Percentiles rank a stretch among this genome's conserved stretches.
These are phyloP conservation scores for Citrus sp. DNA, from an alignment of 345 rosid species.

Conservation along the genomic window DNA sequence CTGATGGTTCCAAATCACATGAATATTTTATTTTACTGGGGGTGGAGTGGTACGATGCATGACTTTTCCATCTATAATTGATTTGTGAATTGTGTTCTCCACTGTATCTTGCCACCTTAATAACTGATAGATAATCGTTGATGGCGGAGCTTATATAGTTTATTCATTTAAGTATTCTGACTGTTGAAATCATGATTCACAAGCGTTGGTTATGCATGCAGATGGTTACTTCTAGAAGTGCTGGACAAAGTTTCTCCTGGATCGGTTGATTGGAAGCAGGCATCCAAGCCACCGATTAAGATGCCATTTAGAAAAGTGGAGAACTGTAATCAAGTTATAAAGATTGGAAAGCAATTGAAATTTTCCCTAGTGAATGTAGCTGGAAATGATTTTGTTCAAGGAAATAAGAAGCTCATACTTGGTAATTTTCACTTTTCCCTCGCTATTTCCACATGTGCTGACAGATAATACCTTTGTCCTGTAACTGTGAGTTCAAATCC, in stretches of 20 bases:
- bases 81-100: not conserved
- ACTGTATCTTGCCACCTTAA: not conserved
- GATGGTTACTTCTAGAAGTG: conserved; percentile 90
- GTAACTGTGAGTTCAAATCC: not conserved
- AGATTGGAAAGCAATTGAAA: conserved; percentile 68
- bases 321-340: conserved; percentile 89
- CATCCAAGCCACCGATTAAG: conserved; percentile 90
- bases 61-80: not conserved
- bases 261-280: conserved; percentile 88
- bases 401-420: conserved; percentile 92
- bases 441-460: not conserved
- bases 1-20: not conserved
- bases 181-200: not conserved
- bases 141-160: not conserved
- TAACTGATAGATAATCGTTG: not conserved
- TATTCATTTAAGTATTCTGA: not conserved
- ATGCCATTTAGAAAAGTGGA: conserved; percentile 96
- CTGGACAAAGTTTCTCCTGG: conserved; percentile 84
- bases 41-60: not conserved
- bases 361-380: conserved; percentile 85
- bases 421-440: conserved; percentile 39
- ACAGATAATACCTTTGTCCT: not conserved
- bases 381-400: conserved; percentile 92
- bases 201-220: conserved; percentile 27
- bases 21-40: not conserved